These are phyloP conservation scores for Xerocomellus chrysenteron DNA, from an alignment of 768 basidiomycete species.

Conservation along the genomic window DNA sequence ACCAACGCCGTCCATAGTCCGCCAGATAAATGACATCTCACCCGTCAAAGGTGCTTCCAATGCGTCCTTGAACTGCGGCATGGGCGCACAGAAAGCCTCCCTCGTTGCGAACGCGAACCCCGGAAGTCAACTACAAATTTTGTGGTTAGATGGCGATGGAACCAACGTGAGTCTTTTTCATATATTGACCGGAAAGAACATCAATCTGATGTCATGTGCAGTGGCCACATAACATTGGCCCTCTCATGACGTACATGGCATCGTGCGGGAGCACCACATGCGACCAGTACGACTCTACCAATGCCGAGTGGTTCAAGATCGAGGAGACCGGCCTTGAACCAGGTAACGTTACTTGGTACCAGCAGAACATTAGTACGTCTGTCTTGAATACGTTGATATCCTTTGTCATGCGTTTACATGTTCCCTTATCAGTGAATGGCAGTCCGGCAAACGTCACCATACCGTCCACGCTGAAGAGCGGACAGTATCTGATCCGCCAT, in stretches of 20 bases:
- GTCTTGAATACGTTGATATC: neutral
- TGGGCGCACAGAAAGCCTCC: conserved; percentile 47
- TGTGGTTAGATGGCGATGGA: conserved; percentile 52
- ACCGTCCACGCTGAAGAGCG: conserved; percentile 55
- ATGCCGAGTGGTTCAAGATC: conserved; percentile 77
- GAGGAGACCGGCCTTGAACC: conserved; percentile 47
- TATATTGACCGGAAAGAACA: neutral
- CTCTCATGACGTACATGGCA: conserved; percentile 74
- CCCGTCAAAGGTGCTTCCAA: conserved; percentile 61
- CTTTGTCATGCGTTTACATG: neutral
- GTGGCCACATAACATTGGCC: conserved; percentile 63
- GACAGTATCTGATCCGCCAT: conserved; percentile 75
- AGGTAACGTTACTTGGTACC: conserved; percentile 46
- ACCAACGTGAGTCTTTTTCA: conserved; percentile 29
- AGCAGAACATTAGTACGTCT: conserved; percentile 51
- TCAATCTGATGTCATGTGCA: conserved; percentile 10
- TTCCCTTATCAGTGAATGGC: conserved; percentile 37
- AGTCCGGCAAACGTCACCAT: conserved; percentile 41
- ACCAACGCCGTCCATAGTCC: conserved; percentile 41
- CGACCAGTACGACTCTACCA: conserved; percentile 54
- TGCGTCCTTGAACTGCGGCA: conserved; percentile 59
- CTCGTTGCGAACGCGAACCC: conserved; percentile 57
- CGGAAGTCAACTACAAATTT: conserved; percentile 52
- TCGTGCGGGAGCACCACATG: conserved; percentile 57
- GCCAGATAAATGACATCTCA: conserved; percentile 40